Base-by-base conservation (phyloP, 2,329 filamentous ascomycete genomes). In the Cladophialophora exuberans region DNA sequence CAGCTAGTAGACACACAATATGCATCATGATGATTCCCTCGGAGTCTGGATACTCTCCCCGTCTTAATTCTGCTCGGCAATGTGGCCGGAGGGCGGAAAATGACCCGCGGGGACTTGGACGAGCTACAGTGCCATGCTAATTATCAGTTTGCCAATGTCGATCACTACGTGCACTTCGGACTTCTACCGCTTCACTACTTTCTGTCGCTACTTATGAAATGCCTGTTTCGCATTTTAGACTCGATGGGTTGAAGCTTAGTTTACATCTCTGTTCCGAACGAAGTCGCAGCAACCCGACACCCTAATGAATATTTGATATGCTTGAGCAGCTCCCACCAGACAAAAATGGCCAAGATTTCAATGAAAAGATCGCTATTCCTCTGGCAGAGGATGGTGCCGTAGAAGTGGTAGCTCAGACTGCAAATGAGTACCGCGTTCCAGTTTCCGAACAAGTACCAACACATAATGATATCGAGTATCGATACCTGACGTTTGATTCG, bases 401-500 rank as follows among this genome's bases (percentile, higher is more conserved):
- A 7, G 46, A 49, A 11, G 35, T 49, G 15, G n/a, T 26, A 3
- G 46, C 25, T 9, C 23, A 49, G 35, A 43, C 46, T 52, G 51
- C 57, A 6, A 42, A 50, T 9, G 50, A 57, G 9, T 41, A 23
- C n/a, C 35, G 51, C 15, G 30, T 33, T 22, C 44, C 54, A 28
- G 13, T n/a, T 13, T 36, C 50, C 6, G 31, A 26, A 28, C 22
- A 31, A 23, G 20, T 10, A 6, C 31, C 42, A 11, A n/a, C 9
- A 6, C 15, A 30, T 9, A 36, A 48, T 23, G 59, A 55, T 2
- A 56, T 64, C 44, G 53, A 62, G 28, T 59, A 62, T 36, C 54
- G 51, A 9, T 60, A 64, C 38, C 45, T 64, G 48, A 60, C 52
- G 7, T 64, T 64, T 41, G 56, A 62, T 35, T 57, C 59, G 26